phyloP scores from a whole-genome alignment of 768 basidiomycete species.

The button mushroom (Agaricus bisporus) region DNA sequence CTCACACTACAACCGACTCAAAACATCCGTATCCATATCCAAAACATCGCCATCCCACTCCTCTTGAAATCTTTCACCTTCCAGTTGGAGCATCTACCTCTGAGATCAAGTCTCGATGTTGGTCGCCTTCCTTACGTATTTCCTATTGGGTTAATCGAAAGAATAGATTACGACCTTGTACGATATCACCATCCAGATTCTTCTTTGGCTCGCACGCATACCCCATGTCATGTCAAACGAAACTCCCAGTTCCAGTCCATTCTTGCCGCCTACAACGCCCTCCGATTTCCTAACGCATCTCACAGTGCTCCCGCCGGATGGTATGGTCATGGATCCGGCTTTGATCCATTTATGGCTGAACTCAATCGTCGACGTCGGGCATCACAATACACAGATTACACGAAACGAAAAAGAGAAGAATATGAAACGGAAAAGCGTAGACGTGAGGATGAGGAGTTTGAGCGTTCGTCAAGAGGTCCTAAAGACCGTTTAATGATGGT shows the following conservation, averaged over 20 bases:
- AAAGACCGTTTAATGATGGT: slow-evolving; percentile 45
- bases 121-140: slow-evolving; percentile 17
- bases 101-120: slow-evolving; percentile 65
- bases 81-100: slow-evolving; percentile 44
- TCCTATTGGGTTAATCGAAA: neutral
- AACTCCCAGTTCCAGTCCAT: slow-evolving; percentile 22
- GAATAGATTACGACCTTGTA: slow-evolving; percentile 66
- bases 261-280: slow-evolving; percentile 54
- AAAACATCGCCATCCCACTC: slow-evolving; percentile 43
- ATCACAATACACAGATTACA: slow-evolving; percentile 25
- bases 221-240: neutral
- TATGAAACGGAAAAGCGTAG: slow-evolving; percentile 8
- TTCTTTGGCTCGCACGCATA: neutral
- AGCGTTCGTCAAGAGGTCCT: slow-evolving; percentile 21
- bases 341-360: slow-evolving; percentile 45
- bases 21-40: slow-evolving; percentile 42
- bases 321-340: slow-evolving; percentile 17
- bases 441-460: slow-evolving; percentile 28
- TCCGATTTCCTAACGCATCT: slow-evolving; percentile 30
- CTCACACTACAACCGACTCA: too few species aligned
- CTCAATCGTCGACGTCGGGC: slow-evolving; percentile 42
- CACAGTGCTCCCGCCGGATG: slow-evolving; percentile 4
- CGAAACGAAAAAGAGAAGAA: slow-evolving; percentile 8
- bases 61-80: slow-evolving; percentile 71
- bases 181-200: slow-evolving; percentile 70